A percentile compares a stretch with the other conserved stretches of the same genome.
Evolutionary conservation across 2,329 filamentous ascomycete species (phyloP).

Genomic region (Lasiodiplodia hormozganensis): DNA sequence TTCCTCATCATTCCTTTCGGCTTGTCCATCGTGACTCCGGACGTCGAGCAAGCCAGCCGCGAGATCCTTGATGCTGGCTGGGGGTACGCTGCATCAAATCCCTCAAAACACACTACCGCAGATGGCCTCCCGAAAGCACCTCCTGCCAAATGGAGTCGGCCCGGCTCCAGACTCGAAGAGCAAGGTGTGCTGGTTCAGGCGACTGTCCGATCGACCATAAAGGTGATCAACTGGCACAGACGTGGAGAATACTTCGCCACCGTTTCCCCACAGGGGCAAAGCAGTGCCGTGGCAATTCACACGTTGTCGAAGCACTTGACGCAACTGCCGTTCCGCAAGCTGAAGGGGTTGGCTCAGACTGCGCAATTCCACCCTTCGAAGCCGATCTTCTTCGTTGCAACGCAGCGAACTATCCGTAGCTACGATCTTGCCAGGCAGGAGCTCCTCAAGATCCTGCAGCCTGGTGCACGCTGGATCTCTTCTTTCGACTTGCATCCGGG

Average conservation of each 20-base stretch:
- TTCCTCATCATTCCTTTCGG: constrained; percentile 75
- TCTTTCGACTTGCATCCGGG: constrained; percentile 92
- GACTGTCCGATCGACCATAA: constrained; percentile 80
- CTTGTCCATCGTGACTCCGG: constrained; percentile 71
- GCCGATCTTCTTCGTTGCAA: constrained; percentile 94
- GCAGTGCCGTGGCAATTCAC: constrained; percentile 88
- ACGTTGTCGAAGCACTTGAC: constrained; percentile 94
- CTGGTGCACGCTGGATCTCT: constrained; percentile 93
- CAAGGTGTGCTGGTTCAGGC: constrained; percentile 81
- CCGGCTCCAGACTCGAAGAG: constrained; percentile 74
- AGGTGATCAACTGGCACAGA: constrained; percentile 91
- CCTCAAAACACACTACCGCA: constrained; percentile 62
- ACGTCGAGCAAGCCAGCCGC: constrained; percentile 75
- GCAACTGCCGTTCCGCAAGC: constrained; percentile 86
- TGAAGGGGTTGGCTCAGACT: constrained; percentile 80
- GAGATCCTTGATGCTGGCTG: constrained; percentile 88
- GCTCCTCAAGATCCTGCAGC: constrained; percentile 90
- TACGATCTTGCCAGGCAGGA: constrained; percentile 94
- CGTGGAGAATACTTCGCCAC: constrained; percentile 94
- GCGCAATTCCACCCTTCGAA: constrained; percentile 94
- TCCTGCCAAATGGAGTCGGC: constrained; percentile 82
- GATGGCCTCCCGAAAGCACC: constrained; percentile 72
- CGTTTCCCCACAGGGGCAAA: constrained; percentile 80
- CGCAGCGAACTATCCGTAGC: constrained; percentile 88
- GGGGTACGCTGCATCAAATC: constrained; percentile 73